Evolutionary conservation across 2,329 filamentous ascomycete species (phyloP).

Genomic region (Aureobasidium vineae): DNA sequence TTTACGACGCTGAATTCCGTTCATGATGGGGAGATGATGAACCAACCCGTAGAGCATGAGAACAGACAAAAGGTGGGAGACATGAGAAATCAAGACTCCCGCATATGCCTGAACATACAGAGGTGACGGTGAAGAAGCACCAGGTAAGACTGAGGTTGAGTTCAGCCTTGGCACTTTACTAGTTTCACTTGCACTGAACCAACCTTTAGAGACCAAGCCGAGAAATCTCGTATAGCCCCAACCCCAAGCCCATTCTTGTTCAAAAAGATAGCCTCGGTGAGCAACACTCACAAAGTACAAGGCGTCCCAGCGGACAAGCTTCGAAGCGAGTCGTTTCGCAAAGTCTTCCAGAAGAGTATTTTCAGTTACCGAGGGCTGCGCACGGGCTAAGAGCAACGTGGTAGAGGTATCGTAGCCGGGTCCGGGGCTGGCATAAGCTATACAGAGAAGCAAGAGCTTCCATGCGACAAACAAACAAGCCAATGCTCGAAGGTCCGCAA

Average conservation of each 20-base stretch:
- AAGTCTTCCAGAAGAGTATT: slow-evolving; percentile 2
- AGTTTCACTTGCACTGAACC: slow-evolving; percentile 35
- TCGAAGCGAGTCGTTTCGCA: slow-evolving; percentile 39
- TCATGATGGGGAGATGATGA: slow-evolving; percentile 52
- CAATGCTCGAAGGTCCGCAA: slow-evolving; percentile 30
- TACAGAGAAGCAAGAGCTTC: slow-evolving; percentile 65
- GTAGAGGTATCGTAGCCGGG: slow-evolving; percentile 77
- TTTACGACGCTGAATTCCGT: slow-evolving; percentile 36
- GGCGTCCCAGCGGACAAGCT: slow-evolving; percentile 75
- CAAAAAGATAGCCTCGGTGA: slow-evolving; percentile 64
- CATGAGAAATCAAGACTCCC: slow-evolving; percentile 66
- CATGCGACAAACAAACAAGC: slow-evolving; percentile 56
- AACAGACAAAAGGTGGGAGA: slow-evolving; percentile 74
- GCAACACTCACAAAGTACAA: slow-evolving; percentile 69
- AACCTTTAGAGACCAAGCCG: slow-evolving; percentile 44
- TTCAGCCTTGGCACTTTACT: not conserved
- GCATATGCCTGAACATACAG: slow-evolving; percentile 47
- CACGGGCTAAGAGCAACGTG: slow-evolving; percentile 49
- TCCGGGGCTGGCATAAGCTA: slow-evolving; percentile 59
- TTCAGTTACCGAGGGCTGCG: slow-evolving; percentile 29
- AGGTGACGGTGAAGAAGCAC: slow-evolving; percentile 27
- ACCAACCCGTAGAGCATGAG: slow-evolving; percentile 69
- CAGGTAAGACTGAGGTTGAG: slow-evolving; percentile 24
- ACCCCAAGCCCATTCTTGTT: slow-evolving; percentile 86
- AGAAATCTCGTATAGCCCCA: slow-evolving; percentile 53